Evolutionary conservation across 805 yeast species (phyloP).

Genomic region (Millerozyma acaciae): DNA sequence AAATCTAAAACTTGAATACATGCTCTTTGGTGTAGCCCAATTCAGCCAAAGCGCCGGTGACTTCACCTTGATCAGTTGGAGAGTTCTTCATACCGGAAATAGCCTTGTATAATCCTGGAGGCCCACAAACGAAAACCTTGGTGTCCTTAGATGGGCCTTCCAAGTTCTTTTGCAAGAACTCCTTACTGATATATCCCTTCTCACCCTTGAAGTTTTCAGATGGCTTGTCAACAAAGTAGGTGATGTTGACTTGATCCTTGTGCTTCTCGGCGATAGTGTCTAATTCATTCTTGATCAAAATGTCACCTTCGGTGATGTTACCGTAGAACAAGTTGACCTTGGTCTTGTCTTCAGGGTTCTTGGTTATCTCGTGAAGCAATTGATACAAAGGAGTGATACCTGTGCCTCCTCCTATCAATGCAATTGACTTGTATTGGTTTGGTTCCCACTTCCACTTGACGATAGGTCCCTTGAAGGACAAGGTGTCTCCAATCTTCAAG

Average conservation of each 20-base stretch:
- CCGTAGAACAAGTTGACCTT: conserved; percentile 83
- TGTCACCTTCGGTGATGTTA: conserved; percentile 70
- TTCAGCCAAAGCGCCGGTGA: conserved; percentile 81
- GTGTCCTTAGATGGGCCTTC: conserved; percentile 59
- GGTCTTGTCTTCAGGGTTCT: conserved; percentile 84
- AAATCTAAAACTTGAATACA: conserved; percentile 86
- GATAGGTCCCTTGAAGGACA: conserved; percentile 92
- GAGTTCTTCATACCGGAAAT: conserved; percentile 81
- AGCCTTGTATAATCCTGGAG: conserved; percentile 86
- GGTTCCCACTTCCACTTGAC: conserved; percentile 88
- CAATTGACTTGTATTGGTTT: conserved; percentile 75
- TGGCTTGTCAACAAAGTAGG: conserved; percentile 77
- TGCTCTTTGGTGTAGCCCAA: conserved; percentile 83
- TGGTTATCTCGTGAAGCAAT: conserved; percentile 68
- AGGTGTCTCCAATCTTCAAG: conserved; percentile 73
- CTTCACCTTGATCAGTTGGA: conserved; percentile 92
- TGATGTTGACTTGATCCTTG: conserved; percentile 75
- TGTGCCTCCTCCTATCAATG: conserved; percentile 91
- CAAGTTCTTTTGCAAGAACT: conserved; percentile 56
- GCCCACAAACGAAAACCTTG: conserved; percentile 90
- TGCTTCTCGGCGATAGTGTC: conserved; percentile 61
- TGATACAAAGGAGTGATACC: conserved; percentile 97
- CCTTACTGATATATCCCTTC: conserved; percentile 76
- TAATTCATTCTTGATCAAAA: conserved; percentile 72
- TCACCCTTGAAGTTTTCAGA: conserved; percentile 50